Evolutionary conservation across 192 early-diverging fungal genomes (phyloP).

Genomic region (Ambispora gerdemannii): DNA sequence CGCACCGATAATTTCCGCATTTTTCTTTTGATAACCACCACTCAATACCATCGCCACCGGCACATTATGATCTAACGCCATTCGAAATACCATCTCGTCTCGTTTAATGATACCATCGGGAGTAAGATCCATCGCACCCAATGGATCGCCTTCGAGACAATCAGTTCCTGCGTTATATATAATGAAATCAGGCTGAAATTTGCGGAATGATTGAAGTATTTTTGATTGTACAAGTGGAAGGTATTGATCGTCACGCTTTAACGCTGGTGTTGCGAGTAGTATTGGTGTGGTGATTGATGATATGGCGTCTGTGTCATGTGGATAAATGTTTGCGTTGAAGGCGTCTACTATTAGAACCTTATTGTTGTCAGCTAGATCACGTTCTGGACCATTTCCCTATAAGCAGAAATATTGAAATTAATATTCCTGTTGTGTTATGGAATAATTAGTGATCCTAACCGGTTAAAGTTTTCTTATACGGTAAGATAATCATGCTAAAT

Average conservation of each 20-base stretch:
- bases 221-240: slow-evolving; percentile 24
- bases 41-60: slow-evolving; percentile 28
- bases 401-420: background rate
- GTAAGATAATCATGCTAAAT: too few relatives aligned
- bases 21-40: slow-evolving; percentile 33
- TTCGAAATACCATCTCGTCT: slow-evolving; percentile 27
- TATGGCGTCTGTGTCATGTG: slow-evolving; percentile 19
- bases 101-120: slow-evolving; percentile 19
- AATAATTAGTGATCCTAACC: too few relatives aligned
- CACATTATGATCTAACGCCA: slow-evolving; percentile 25
- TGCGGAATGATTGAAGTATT: slow-evolving; percentile 23
- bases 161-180: slow-evolving; percentile 32
- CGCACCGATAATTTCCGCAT: slow-evolving; percentile 28
- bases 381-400: slow-evolving; percentile 31
- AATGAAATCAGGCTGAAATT: slow-evolving; percentile 29
- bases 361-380: slow-evolving; percentile 24
- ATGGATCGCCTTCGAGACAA: slow-evolving; percentile 26
- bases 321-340: slow-evolving; percentile 26
- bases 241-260: slow-evolving; percentile 1
- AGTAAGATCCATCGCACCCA: slow-evolving; percentile 23
- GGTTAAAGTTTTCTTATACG: too few relatives aligned
- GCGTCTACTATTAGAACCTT: slow-evolving; percentile 25
- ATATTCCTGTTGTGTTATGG: too few relatives aligned
- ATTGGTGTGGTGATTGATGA: slow-evolving; percentile 18
- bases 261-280: slow-evolving; percentile 1